These are phyloP conservation scores for Carex parvula DNA, from an alignment of 176 grass and related monocot genomes.

Conservation along the genomic window DNA sequence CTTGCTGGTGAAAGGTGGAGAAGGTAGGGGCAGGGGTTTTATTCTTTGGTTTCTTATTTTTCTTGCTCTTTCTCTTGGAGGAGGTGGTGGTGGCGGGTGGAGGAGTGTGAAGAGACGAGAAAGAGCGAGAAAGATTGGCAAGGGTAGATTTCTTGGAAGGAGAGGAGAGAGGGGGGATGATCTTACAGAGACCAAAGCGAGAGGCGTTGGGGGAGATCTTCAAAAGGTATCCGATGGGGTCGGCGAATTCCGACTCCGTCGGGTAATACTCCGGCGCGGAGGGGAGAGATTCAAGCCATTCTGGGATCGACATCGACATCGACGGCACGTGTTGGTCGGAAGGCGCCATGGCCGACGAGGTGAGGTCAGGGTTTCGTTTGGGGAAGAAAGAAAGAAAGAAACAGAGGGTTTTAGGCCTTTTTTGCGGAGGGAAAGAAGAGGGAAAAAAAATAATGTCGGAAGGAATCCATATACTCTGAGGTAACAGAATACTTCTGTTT, in stretches of 20 bases:
- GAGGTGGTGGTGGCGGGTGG: slow-evolving; percentile 38
- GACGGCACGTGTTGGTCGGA: not conserved
- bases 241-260: slow-evolving; percentile 64
- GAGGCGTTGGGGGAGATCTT: slow-evolving; percentile 72
- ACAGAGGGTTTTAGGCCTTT: slow-evolving; percentile 5
- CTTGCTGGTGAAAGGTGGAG: slow-evolving; percentile 74
- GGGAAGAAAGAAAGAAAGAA: not conserved
- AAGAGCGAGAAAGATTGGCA: slow-evolving; percentile 79
- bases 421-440: not conserved
- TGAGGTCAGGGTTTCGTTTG: not conserved
- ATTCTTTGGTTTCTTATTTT: not conserved
- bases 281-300: slow-evolving; percentile 72
- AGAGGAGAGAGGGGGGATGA: slow-evolving; percentile 55
- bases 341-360: not conserved
- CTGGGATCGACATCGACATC: slow-evolving; percentile 28
- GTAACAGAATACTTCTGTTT: no score
- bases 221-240: slow-evolving; percentile 77
- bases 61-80: not conserved
- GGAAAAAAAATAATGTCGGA: not conserved
- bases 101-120: slow-evolving; percentile 52
- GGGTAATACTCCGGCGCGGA: slow-evolving; percentile 89
- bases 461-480: no score
- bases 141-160: slow-evolving; percentile 65
- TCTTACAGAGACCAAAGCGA: slow-evolving; percentile 81
- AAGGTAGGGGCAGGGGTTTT: slow-evolving; percentile 41